Base-by-base conservation (phyloP, 208 protist species). In the Naegleria gruberi region DNA sequence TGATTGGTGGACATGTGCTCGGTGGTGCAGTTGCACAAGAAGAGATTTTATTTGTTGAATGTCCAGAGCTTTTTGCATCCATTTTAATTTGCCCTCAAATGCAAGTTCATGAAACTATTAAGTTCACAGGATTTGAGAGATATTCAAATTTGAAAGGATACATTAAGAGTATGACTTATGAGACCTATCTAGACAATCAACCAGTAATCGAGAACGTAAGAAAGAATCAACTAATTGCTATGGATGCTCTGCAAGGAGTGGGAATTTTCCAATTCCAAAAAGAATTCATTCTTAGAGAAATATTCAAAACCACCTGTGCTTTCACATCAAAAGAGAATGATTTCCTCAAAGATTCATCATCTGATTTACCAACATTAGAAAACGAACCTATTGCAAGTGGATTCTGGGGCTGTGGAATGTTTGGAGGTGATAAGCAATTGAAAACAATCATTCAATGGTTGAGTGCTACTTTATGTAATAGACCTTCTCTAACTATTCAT, bases 401-500 rank as follows among this genome's bases (percentile, higher is more conserved):
- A 5, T 95, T 96, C 88, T 98, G 96, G 96, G 96, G 96, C 73
- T 97, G 96, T 90, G 96, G 96, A 47, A 95, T 95, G 15, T 98
- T 98, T 90, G 90, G 93, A 83, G 96, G 96, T 5, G 93, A 98
- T 90, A 65, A 89, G 40, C 89, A 96, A 73, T 86, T 97, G 90
- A 98, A 98, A 90, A 47, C 95, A 41, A 87, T 98, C 43, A 89
- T 97, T 43, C 96, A 97, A 93, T 95, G 93, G 93, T 93, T 96
- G 34, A 95, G 96, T 34, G 95, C 95, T 0, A 94, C 95, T 0
- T 90, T 93, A 91, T 93, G 93, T 0, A 90, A 90, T 4, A 91
- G 93, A 2, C 46, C 65, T 15, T 37, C 12, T 7, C 10, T 77
- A 8, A 37, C 10, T 30, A 77, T 77, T 77, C 65, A 77, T 77